Base-by-base conservation (phyloP, 768 basidiomycete genomes). In the Suillus clintonianus region DNA sequence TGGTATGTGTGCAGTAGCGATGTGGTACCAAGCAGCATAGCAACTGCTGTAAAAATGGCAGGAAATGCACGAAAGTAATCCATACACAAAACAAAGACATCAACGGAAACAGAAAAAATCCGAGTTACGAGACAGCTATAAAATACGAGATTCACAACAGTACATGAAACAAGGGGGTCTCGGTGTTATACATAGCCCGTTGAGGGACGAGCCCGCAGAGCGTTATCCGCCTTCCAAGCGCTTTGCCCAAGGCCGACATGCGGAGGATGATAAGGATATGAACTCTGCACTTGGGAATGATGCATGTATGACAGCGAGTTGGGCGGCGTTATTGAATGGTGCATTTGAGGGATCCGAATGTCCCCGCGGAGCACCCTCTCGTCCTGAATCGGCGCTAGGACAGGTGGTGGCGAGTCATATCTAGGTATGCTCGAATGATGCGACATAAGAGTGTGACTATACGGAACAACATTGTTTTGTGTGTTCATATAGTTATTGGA, bases 351-450 rank as follows among this genome's bases (percentile, higher is more conserved):
- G 10, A 75, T 51, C 4, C 73, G 67, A 19, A 73, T 68, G 47
- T 73, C 72, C 8, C 73, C 76, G 53, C 77, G 69, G 41, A 75
- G 69, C 34, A 77, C 73, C 10, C 73, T 69, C 61, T 77, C 71
- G 22, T 77, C 74, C 56, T 87, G 86, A 43, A 87, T 86, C 3
- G 86, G 86, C 24, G 86, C 85, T 36, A 88, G 74, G 8, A 77
- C 80, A 0, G 85, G 85, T 34, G 86, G 85, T 0, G 86, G 85
- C 0, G 83, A 85, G 24, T 80, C 79, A 62, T 83, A 85, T 43
- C 85, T 75, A 1, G 67, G 71, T 58, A 64, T 65, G 56, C 45
- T 67, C 22, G 22, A 69, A 61, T 19, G 69, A 62, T 34, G 77
- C 62, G 24, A 68, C 65, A 62, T 75, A 70, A 27, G 67, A 59